A percentile compares a stretch with the other conserved stretches of the same genome.
Conservation (phyloP, 2,329 filamentous ascomycete species). For the Calonectria hawksworthii region DNA sequence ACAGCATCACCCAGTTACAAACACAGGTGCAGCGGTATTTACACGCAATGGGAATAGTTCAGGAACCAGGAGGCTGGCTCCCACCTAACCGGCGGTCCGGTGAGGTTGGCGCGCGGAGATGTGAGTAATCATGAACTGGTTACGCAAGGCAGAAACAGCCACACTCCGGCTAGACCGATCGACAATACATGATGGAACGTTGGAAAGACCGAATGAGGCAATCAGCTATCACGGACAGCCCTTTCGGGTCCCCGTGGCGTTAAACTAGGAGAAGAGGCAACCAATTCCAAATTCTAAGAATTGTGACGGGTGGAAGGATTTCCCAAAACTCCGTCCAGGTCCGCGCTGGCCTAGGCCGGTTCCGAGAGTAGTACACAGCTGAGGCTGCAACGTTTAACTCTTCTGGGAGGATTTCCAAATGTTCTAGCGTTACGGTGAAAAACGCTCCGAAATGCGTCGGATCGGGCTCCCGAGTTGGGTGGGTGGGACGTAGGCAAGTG, state of each 20-base stretch:
- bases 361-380: neutral
- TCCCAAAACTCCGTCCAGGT: neutral
- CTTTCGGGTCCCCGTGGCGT: conserved; percentile 1
- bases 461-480: neutral
- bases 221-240: neutral
- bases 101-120: neutral
- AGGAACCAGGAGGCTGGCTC: neutral
- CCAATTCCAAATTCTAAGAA: neutral
- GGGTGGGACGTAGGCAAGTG: neutral
- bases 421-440: conserved; percentile 42
- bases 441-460: conserved; percentile 25
- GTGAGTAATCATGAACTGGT: neutral
- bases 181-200: neutral
- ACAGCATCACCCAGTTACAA: neutral
- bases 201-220: neutral
- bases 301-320: neutral
- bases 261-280: neutral
- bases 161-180: conserved; percentile 1
- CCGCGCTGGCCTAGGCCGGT: neutral
- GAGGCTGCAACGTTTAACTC: conserved; percentile 15
- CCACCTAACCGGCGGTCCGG: neutral
- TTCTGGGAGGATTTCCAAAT: conserved; percentile 32
- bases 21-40: neutral
- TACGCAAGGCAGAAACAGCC: neutral
- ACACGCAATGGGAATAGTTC: conserved; percentile 5